Percentiles rank a stretch among this genome's conserved stretches.
These are phyloP conservation scores for Solanum piurae DNA, from an alignment of 257 asterid genomes.

Conservation along the genomic window DNA sequence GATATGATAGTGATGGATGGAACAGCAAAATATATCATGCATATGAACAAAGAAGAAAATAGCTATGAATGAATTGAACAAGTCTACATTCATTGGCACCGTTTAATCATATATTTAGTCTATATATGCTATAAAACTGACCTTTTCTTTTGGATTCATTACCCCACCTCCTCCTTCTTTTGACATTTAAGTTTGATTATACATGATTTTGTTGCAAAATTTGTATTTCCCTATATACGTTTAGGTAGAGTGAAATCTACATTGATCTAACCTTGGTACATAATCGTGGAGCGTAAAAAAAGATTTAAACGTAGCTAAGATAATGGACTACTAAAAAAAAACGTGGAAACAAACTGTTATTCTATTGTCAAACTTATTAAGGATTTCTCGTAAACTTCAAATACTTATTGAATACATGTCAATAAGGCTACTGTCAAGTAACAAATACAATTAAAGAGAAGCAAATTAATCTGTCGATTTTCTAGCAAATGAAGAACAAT, in stretches of 20 bases:
- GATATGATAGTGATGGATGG: neutral
- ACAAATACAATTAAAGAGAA: neutral
- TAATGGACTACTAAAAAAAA: neutral
- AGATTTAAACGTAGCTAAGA: neutral
- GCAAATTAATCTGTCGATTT: neutral
- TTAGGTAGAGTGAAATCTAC: neutral
- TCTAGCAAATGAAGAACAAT: neutral
- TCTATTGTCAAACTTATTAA: neutral
- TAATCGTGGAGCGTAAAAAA: neutral
- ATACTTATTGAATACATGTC: neutral
- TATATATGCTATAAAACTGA: neutral
- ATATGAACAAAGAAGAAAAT: neutral
- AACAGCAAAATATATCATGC: neutral
- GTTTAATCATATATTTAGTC: neutral
- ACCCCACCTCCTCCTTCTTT: neutral
- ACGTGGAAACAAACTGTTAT: neutral
- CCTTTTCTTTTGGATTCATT: conserved; percentile 4
- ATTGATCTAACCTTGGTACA: neutral
- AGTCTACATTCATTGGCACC: conserved; percentile 26
- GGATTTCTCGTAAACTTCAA: neutral
- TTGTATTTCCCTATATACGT: neutral
- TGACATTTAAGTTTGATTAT: neutral
- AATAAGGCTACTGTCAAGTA: neutral
- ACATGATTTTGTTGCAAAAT: neutral
- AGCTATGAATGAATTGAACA: neutral